Conservation (phyloP, 306 rosid species). For the Acacia acuminata region DNA sequence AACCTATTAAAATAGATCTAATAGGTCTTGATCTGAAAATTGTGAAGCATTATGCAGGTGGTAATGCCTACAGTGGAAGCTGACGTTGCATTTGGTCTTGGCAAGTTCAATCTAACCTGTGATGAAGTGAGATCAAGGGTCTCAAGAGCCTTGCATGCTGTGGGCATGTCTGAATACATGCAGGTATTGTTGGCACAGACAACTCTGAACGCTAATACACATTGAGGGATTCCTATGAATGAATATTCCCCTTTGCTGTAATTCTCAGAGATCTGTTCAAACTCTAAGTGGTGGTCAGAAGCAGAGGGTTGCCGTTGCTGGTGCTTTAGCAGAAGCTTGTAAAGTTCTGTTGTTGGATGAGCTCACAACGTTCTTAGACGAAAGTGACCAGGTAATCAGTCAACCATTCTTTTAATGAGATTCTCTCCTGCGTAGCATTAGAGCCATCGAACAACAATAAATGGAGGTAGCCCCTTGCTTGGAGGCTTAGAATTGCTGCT, state of each 20-base stretch:
- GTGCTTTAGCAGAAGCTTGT: slow-evolving; percentile 91
- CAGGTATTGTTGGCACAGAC: slow-evolving; percentile 49
- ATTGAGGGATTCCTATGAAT: slow-evolving; percentile 1
- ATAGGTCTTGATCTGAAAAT: background rate
- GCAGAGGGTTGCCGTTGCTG: slow-evolving; percentile 90
- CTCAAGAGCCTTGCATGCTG: slow-evolving; percentile 64
- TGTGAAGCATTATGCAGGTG: slow-evolving; percentile 50
- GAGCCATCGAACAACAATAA: background rate
- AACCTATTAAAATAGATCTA: slow-evolving; percentile 1
- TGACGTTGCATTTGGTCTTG: slow-evolving; percentile 91
- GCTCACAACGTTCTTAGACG: slow-evolving; percentile 85
- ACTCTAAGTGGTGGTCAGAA: slow-evolving; percentile 92
- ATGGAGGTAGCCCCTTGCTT: background rate
- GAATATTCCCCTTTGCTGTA: slow-evolving; percentile 24
- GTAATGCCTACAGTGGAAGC: slow-evolving; percentile 90
- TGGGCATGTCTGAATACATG: slow-evolving; percentile 66
- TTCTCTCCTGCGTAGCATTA: background rate
- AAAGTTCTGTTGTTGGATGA: slow-evolving; percentile 82
- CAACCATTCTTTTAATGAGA: background rate
- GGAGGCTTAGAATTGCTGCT: background rate
- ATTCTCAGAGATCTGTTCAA: slow-evolving; percentile 80
- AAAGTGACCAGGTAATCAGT: slow-evolving; percentile 72
- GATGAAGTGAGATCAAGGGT: slow-evolving; percentile 76
- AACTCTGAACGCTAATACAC: slow-evolving; percentile 17
- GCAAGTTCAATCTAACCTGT: slow-evolving; percentile 60